Evolutionary conservation across 306 rosid genomes (phyloP), one percentile per base, ranked within the genome.

Genomic region (Vigna trinervia): DNA sequence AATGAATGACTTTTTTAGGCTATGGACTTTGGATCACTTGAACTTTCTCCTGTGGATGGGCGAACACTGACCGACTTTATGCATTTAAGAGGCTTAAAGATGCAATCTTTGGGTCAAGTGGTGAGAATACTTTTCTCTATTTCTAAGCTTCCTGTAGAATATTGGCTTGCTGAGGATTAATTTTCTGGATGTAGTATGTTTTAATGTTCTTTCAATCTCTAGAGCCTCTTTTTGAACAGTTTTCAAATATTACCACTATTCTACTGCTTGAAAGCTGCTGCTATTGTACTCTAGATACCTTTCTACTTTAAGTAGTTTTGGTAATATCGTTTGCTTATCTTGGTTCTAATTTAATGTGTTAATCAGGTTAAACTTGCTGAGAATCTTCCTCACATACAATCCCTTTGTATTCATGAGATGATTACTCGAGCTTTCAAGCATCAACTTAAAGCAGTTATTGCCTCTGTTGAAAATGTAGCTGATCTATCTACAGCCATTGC

Each of bases 21-120:
- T 56, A 82, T 91, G 47, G 98, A 95, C 84, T 95, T 95, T 52
- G 97, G 86, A 70, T 95, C 97, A 41, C 98, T 95, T 77, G 98
- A 95, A 87, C 98, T 95, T 81, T 95, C 98, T 78, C 97, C 98
- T 4, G 98, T 95, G 50, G 98, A 95, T 84, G 98, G 98, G 45
- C 97, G 98, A 76, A 90, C 98, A 0, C 53, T 95, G 74, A 95
- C 98, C 5, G 98, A 95, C 75, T 95, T 95, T 90, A 95, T 92
- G 98, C 98, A 95, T 85, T 88, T 92, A 80, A 92, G 98, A 86
- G 98, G 98, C 22, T 85, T 95, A 28, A 79, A 83, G 71, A 92
- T 95, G 96, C 86, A 76, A 45, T 90, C 98, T 62, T 85, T 92
- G 86, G 98, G 98, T 77, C 87, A 84, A 83, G 97, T 95, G 90